Conservation (phyloP, 225 moss, liverwort and hornwort species). For the Sphagnum contortum region DNA sequence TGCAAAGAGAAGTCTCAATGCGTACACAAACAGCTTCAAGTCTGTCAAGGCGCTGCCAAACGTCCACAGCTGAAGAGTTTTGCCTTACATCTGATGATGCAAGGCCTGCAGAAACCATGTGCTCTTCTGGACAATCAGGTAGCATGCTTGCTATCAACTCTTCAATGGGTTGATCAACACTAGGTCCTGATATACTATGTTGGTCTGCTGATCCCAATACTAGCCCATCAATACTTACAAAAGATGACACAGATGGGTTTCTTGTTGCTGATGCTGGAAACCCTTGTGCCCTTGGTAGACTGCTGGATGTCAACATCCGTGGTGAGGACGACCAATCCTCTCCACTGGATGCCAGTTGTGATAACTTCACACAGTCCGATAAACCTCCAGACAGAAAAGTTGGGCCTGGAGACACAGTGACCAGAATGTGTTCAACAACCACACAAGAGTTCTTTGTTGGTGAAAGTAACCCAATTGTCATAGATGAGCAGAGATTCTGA, state of each 20-base stretch:
- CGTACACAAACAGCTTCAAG: constrained; percentile 62
- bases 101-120: too few relatives aligned
- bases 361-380: constrained; percentile 15
- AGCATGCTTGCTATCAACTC: constrained; percentile 14
- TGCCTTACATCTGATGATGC: constrained; percentile 1
- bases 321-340: constrained; percentile 29
- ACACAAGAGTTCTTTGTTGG: constrained; percentile 60
- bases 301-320: constrained; percentile 55
- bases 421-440: constrained; percentile 35
- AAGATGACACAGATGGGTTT: constrained; percentile 10
- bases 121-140: background rate
- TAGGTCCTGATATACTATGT: background rate
- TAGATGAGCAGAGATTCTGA: constrained; percentile 42
- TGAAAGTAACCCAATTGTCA: constrained; percentile 68
- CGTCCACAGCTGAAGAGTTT: constrained; percentile 19
- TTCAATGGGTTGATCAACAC: constrained; percentile 8
- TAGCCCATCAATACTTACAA: background rate
- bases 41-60: constrained; percentile 53
- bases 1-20: constrained; percentile 56
- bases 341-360: constrained; percentile 9
- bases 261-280: constrained; percentile 40
- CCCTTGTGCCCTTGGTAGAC: constrained; percentile 68
- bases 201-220: background rate
- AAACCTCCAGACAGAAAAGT: constrained; percentile 15
- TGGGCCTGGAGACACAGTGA: constrained; percentile 48